A percentile compares a stretch with the other conserved stretches of the same genome.
phyloP scores from a whole-genome alignment of 2,329 filamentous ascomycete species.

The Colletotrichum limetticola region DNA sequence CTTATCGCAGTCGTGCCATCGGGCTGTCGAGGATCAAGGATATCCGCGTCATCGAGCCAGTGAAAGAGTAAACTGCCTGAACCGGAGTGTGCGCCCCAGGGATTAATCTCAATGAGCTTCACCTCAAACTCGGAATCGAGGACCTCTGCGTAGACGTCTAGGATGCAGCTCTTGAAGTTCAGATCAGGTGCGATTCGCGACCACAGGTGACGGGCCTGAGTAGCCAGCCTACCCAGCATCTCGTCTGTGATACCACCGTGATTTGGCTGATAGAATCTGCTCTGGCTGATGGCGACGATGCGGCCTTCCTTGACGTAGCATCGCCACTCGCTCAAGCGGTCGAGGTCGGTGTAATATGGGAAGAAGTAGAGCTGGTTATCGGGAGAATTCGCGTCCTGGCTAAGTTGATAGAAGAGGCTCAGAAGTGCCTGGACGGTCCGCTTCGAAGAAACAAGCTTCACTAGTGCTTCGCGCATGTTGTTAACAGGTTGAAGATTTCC shows the following conservation, averaged over 20 bases:
- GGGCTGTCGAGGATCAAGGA: background rate
- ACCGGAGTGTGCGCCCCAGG: background rate
- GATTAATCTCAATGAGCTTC: background rate
- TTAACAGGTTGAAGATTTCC: no score
- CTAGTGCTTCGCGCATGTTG: no score
- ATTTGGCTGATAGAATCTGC: background rate
- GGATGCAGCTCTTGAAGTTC: background rate
- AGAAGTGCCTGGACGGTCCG: background rate
- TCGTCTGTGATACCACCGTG: background rate
- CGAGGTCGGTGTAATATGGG: background rate
- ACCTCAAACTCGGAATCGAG: background rate
- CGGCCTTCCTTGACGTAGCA: background rate
- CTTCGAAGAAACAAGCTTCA: no score
- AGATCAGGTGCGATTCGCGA: background rate
- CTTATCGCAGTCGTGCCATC: background rate
- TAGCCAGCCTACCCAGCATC: background rate
- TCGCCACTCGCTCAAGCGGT: background rate
- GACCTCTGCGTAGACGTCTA: background rate
- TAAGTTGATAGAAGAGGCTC: rapidly evolving
- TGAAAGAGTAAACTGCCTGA: background rate
- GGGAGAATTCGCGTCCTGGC: rapidly evolving
- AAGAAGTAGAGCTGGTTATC: background rate
- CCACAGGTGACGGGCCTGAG: rapidly evolving
- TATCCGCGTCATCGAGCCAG: background rate
- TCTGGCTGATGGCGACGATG: background rate